phyloP scores from a whole-genome alignment of 2,329 filamentous ascomycete species.

The Arthrocladium fulminans region DNA sequence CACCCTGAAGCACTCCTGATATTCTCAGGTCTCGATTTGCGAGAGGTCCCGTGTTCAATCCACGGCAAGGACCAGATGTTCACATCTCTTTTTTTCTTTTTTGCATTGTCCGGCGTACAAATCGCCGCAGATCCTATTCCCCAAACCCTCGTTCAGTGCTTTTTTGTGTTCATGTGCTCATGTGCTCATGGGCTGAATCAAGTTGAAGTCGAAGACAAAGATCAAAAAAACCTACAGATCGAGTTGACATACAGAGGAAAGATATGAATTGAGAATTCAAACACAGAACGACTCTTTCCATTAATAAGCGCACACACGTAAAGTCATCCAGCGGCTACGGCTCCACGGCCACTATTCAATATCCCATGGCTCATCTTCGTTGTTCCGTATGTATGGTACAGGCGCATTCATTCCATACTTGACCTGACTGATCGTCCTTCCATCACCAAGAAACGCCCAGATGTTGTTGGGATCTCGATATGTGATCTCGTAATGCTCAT shows the following conservation, averaged over 20 bases:
- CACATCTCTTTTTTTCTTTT: neutral
- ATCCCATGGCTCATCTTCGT: slow-evolving; percentile 17
- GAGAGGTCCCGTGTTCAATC: slow-evolving; percentile 21
- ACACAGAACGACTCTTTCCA: too few species aligned
- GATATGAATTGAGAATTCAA: too few species aligned
- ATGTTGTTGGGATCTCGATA: slow-evolving; percentile 30
- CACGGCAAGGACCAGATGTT: slow-evolving; percentile 10
- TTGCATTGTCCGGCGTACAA: too few species aligned
- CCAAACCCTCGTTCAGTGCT: too few species aligned
- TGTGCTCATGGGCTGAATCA: too few species aligned
- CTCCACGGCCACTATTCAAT: slow-evolving; percentile 11
- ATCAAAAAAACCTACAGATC: too few species aligned
- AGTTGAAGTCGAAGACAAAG: too few species aligned
- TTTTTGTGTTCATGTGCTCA: too few species aligned
- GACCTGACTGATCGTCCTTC: slow-evolving; percentile 36
- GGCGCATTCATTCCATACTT: slow-evolving; percentile 12
- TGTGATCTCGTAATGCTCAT: slow-evolving; percentile 36
- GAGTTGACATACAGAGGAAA: too few species aligned
- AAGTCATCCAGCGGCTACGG: neutral
- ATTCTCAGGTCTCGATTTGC: too few species aligned
- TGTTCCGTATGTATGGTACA: slow-evolving; percentile 14
- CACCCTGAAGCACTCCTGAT: slow-evolving; percentile 17
- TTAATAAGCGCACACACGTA: neutral
- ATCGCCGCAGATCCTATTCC: too few species aligned
- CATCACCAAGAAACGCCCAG: slow-evolving; percentile 37